These are phyloP conservation scores for Xanthoconium stramineum DNA, from an alignment of 768 basidiomycete species.

Conservation along the genomic window DNA sequence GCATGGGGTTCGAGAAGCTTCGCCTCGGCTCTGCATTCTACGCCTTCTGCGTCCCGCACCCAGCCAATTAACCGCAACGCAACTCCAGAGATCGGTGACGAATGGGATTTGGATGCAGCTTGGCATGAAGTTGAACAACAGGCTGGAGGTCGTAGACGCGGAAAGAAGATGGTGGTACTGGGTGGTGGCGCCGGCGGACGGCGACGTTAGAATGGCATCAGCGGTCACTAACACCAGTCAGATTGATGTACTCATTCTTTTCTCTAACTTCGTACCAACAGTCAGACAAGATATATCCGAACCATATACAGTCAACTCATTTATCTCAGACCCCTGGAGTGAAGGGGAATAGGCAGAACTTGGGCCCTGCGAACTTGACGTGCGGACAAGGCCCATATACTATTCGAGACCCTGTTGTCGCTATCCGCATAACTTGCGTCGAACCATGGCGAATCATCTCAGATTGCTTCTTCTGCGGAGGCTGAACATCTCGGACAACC, in stretches of 20 bases:
- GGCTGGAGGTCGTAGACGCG: constrained; percentile 53
- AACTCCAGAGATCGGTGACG: constrained; percentile 44
- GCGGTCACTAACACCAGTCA: not conserved
- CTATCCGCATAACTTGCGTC: too few species aligned
- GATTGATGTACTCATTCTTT: not conserved
- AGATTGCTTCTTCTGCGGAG: too few species aligned
- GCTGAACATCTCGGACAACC: too few species aligned
- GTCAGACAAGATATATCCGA: constrained; percentile 3
- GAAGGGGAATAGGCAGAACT: too few species aligned
- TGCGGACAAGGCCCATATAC: too few species aligned
- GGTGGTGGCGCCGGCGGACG: constrained; percentile 61
- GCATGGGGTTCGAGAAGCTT: constrained; percentile 83
- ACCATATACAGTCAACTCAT: not conserved
- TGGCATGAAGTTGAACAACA: constrained; percentile 79
- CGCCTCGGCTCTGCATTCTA: constrained; percentile 69
- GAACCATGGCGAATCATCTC: too few species aligned
- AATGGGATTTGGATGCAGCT: constrained; percentile 75
- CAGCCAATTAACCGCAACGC: constrained; percentile 25
- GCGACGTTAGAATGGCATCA: constrained; percentile 31
- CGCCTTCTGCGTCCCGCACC: constrained; percentile 45
- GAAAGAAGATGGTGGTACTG: constrained; percentile 66
- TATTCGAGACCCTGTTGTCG: too few species aligned
- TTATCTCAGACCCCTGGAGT: too few species aligned
- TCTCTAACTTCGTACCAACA: constrained; percentile 12
- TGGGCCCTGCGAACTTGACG: too few species aligned